Conservation (phyloP, 2,329 filamentous ascomycete species). For the Amesomyces nigricolor region DNA sequence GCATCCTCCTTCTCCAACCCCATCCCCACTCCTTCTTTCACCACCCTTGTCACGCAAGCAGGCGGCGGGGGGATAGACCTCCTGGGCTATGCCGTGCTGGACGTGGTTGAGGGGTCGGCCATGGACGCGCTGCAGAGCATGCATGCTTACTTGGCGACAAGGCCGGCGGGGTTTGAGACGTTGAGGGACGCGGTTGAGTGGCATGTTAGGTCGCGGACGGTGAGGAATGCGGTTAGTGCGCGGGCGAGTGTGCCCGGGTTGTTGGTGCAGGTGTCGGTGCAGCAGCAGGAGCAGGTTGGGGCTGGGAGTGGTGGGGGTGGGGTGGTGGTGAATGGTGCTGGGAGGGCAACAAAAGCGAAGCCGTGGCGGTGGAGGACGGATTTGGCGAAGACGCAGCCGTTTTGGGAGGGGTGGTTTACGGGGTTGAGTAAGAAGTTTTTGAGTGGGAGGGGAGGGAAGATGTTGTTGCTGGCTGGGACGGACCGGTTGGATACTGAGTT, state of each 20-base stretch:
- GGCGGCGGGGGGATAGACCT: constrained; percentile 41
- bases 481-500: constrained; percentile 86
- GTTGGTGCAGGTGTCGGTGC: constrained; percentile 46
- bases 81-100: constrained; percentile 82
- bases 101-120: constrained; percentile 92
- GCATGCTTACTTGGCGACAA: constrained; percentile 80
- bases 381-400: constrained; percentile 74
- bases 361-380: constrained; percentile 83
- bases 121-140: constrained; percentile 93
- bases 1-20: constrained; percentile 51
- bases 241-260: constrained; percentile 81
- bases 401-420: constrained; percentile 91
- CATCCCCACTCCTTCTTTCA: background rate
- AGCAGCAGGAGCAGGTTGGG: constrained; percentile 28
- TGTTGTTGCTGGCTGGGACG: constrained; percentile 80
- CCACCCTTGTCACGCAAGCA: background rate
- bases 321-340: background rate
- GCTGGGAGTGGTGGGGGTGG: background rate
- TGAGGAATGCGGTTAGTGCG: constrained; percentile 79
- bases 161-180: constrained; percentile 72
- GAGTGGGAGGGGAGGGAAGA: constrained; percentile 71
- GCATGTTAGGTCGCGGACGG: constrained; percentile 84
- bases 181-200: constrained; percentile 81
- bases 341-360: background rate
- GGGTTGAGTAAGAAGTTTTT: constrained; percentile 87